Evolutionary conservation across 176 grass and related monocot genomes (phyloP).

Genomic region (Zizania latifolia): DNA sequence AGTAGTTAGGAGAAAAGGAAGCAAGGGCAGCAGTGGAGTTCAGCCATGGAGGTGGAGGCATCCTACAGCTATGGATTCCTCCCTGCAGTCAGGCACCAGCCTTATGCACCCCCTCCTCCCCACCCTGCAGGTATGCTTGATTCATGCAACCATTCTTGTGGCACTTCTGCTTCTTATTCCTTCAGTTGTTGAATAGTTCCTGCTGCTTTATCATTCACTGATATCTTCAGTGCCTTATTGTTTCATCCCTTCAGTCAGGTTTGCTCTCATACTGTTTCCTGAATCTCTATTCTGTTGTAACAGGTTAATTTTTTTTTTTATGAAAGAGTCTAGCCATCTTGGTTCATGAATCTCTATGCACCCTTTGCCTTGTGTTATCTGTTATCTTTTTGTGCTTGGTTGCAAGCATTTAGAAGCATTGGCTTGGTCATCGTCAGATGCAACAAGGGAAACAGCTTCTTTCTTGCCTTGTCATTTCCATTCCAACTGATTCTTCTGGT

Average conservation of each 20-base stretch:
- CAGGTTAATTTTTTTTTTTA: neutral
- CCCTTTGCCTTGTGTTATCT: neutral
- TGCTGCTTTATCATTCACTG: neutral
- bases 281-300: neutral
- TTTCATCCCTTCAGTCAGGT: neutral
- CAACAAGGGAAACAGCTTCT: neutral
- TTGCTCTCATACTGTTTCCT: neutral
- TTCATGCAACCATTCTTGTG: neutral
- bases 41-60: conserved; percentile 40
- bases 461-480: neutral
- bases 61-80: conserved; percentile 36
- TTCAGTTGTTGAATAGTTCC: neutral
- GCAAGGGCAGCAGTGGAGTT: neutral
- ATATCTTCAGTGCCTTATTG: neutral
- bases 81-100: conserved; percentile 31
- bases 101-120: conserved; percentile 8
- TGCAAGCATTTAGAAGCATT: neutral
- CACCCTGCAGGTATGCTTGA: conserved; percentile 25
- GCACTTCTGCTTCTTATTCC: neutral
- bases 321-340: neutral
- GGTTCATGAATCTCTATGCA: neutral
- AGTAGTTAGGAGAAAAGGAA: neutral
- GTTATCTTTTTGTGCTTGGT: neutral
- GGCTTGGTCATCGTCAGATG: neutral
- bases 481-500: neutral